These are phyloP conservation scores for Tuber brumale DNA, from an alignment of 495 filamentous ascomycete species.

Conservation along the genomic window DNA sequence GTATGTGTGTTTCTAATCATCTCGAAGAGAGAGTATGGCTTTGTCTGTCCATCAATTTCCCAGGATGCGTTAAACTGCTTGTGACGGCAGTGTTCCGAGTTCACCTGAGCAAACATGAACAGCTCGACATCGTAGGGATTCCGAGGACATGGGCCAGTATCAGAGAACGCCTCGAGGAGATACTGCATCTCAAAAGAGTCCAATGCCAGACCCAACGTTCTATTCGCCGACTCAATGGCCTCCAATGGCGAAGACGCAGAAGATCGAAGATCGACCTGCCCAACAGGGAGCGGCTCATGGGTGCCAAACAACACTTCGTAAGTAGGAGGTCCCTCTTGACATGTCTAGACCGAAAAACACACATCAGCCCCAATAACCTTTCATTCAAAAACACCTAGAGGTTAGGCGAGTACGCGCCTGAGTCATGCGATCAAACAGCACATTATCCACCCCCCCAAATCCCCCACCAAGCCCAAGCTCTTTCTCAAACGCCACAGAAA, in stretches of 20 bases:
- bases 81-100: slow-evolving; percentile 70
- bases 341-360: slow-evolving; percentile 48
- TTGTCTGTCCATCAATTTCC: slow-evolving; percentile 85
- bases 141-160: slow-evolving; percentile 59
- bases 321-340: slow-evolving; percentile 59
- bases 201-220: slow-evolving; percentile 70
- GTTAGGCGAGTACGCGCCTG: slow-evolving; percentile 36
- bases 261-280: slow-evolving; percentile 63
- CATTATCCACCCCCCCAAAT: slow-evolving; percentile 49
- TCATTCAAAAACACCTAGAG: not conserved
- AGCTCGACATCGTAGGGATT: slow-evolving; percentile 86
- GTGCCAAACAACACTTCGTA: slow-evolving; percentile 72
- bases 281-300: slow-evolving; percentile 60
- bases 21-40: slow-evolving; percentile 71
- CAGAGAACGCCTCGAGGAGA: slow-evolving; percentile 71
- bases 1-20: slow-evolving; percentile 96
- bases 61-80: slow-evolving; percentile 94
- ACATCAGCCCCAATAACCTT: not conserved
- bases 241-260: slow-evolving; percentile 57
- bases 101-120: slow-evolving; percentile 99
- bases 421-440: slow-evolving; percentile 90
- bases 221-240: slow-evolving; percentile 74
- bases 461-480: not conserved
- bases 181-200: slow-evolving; percentile 92
- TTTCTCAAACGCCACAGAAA: slow-evolving; percentile 56